Percentiles rank a stretch among this genome's conserved stretches.
phyloP scores from a whole-genome alignment of 1,284 basidiomycete species.

The Heterobasidion irregulare region DNA sequence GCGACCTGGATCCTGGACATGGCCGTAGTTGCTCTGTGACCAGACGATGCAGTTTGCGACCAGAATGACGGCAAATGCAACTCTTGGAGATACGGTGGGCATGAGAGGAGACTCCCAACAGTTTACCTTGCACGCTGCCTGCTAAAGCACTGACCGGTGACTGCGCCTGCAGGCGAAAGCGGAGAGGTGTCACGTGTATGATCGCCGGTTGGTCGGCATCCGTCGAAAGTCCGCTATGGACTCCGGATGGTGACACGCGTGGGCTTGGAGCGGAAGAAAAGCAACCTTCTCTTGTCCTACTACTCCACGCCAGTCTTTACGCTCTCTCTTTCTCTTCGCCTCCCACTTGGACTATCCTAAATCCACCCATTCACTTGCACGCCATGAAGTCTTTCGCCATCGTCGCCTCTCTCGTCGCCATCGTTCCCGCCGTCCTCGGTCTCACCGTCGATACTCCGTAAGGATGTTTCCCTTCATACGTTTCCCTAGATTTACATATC shows the following conservation, averaged over 20 bases:
- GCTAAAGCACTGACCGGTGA: no score
- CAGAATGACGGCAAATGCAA: slow-evolving; percentile 42
- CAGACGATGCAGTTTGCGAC: slow-evolving; percentile 51
- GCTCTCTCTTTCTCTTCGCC: neutral
- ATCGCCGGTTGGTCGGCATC: neutral
- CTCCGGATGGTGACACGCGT: neutral
- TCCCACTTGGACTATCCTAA: neutral
- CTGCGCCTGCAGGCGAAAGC: neutral
- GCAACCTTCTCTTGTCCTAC: neutral
- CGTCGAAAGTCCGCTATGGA: neutral
- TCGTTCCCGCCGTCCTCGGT: slow-evolving; percentile 36
- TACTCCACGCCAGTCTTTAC: neutral
- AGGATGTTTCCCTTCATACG: slow-evolving; percentile 17
- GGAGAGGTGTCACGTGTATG: neutral
- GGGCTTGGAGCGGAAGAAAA: neutral
- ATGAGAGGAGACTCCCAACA: slow-evolving; percentile 15
- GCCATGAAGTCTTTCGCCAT: slow-evolving; percentile 47
- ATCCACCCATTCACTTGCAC: slow-evolving; percentile 10
- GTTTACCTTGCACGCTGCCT: no score
- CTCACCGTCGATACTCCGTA: slow-evolving; percentile 67
- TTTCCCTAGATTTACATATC: no score
- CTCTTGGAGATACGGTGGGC: slow-evolving; percentile 32
- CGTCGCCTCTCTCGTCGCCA: slow-evolving; percentile 34
- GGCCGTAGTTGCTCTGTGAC: slow-evolving; percentile 54
- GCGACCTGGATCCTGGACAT: slow-evolving; percentile 17